These are phyloP conservation scores for Xylaria bambusicola DNA, from an alignment of 495 filamentous ascomycete genomes.

Conservation along the genomic window DNA sequence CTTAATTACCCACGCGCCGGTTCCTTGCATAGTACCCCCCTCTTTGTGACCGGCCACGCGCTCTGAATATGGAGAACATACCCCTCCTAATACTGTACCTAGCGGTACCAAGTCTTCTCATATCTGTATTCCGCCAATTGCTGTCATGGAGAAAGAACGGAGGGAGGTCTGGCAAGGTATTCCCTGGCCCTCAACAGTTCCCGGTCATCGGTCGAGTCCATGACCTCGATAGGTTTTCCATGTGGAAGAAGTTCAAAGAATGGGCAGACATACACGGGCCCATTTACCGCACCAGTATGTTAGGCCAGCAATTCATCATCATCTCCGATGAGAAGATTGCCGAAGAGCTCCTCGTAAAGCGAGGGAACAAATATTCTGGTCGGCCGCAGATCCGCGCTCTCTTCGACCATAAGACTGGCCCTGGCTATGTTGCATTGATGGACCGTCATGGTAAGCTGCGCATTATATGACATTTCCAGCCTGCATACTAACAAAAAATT, in stretches of 20 bases:
- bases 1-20: neutral
- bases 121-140: constrained; percentile 42
- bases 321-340: constrained; percentile 59
- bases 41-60: neutral
- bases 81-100: constrained; percentile 44
- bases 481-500: neutral
- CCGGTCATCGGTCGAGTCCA: constrained; percentile 54
- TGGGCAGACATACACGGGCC: constrained; percentile 58
- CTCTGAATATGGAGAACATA: constrained; percentile 30
- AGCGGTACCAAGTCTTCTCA: constrained; percentile 46
- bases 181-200: constrained; percentile 49
- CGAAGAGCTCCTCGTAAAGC: constrained; percentile 55
- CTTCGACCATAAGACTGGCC: constrained; percentile 49
- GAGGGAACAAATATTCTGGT: constrained; percentile 56
- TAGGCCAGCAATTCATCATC: constrained; percentile 54
- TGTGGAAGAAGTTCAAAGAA: constrained; percentile 60
- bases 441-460: constrained; percentile 46
- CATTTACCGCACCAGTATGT: constrained; percentile 53
- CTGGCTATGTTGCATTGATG: constrained; percentile 50
- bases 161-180: constrained; percentile 23
- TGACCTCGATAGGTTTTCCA: constrained; percentile 49
- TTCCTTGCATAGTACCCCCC: neutral
- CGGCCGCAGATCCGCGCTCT: constrained; percentile 51
- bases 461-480: neutral
- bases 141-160: constrained; percentile 39